Base-by-base conservation (phyloP, 2,329 filamentous ascomycete species). In the Cercospora beticola region DNA sequence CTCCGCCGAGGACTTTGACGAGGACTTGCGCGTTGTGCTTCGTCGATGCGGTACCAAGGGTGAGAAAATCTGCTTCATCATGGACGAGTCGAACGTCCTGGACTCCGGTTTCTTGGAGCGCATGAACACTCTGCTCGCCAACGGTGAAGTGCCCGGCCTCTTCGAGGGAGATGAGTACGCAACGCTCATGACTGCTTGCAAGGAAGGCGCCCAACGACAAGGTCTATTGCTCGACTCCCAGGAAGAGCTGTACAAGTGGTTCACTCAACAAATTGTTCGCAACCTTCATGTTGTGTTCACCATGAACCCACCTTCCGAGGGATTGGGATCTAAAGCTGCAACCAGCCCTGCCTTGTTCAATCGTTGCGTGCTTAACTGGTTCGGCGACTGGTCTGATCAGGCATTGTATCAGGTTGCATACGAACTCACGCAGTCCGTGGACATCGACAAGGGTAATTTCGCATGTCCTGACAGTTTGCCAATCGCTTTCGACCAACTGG, bases 201-300 rank as follows among this genome's bases (percentile, higher is more conserved):
- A 97, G 80, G 95, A 99, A 83, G 96, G 95, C 68, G 94, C 95
- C 21, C 95, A 99, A 80, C 90, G 94, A 70, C 95, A 99, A 83
- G 95, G 95, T 59, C 86, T 98, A 68, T 89, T 98, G 68, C 87
- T 99, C 0, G 95, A 99, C 82, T 98, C 95, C 0, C 94, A 97
- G 74, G 96, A 99, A 82, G 95, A 99, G 81, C 85, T 99, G n/a
- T 99, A 99, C 86, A 98, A 98, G 83, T 99, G 95, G 95, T 99
- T 99, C 83, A 99, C 96, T 0, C 92, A 97, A 76, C 95, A 99
- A 80, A 98, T 99, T 76, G 92, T 99, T 79, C 97, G 97, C 84
- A 99, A 99, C 78, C 83, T 99, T 49, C 95, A 99, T 77, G 95
- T 99, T 59, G 95, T 99, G 23, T 99, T 99, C 80, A 99, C 95